phyloP scores from a whole-genome alignment of 2,329 filamentous ascomycete genomes.

The Fusarium albidum region DNA sequence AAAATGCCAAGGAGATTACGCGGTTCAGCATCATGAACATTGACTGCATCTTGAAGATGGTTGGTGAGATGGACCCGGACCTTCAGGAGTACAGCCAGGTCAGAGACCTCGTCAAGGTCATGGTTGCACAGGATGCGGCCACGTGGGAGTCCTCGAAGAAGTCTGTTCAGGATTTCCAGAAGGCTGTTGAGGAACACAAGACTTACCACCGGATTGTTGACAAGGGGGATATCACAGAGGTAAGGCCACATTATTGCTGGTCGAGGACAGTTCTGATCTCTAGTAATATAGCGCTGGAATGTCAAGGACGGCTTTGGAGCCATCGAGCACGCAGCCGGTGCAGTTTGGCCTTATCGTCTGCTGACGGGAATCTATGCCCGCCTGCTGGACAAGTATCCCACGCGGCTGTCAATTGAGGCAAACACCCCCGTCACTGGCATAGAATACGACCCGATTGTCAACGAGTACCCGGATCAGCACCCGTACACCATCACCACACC shows the following conservation, averaged over 20 bases:
- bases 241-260: too few relatives aligned
- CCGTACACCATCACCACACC: conserved; percentile 51
- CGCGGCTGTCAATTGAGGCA: conserved; percentile 46
- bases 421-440: conserved; percentile 42
- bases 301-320: too few relatives aligned
- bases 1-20: conserved; percentile 49
- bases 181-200: conserved; percentile 10
- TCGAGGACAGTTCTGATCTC: too few relatives aligned
- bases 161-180: conserved; percentile 22
- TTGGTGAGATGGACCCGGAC: conserved; percentile 20
- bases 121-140: conserved; percentile 24
- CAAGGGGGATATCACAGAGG: conserved; percentile 26
- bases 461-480: conserved; percentile 43
- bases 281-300: too few relatives aligned
- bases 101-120: conserved; percentile 26
- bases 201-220: conserved; percentile 15
- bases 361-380: conserved; percentile 50
- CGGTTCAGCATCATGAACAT: conserved; percentile 52
- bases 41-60: conserved; percentile 26
- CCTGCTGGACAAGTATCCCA: conserved; percentile 43
- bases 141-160: conserved; percentile 15
- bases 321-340: too few relatives aligned
- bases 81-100: conserved; percentile 22
- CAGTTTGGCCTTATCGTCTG: conserved; percentile 57
- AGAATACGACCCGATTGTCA: conserved; percentile 29